These are phyloP conservation scores for Leccinum subgranulosum DNA, from an alignment of 768 basidiomycete genomes.

Conservation along the genomic window DNA sequence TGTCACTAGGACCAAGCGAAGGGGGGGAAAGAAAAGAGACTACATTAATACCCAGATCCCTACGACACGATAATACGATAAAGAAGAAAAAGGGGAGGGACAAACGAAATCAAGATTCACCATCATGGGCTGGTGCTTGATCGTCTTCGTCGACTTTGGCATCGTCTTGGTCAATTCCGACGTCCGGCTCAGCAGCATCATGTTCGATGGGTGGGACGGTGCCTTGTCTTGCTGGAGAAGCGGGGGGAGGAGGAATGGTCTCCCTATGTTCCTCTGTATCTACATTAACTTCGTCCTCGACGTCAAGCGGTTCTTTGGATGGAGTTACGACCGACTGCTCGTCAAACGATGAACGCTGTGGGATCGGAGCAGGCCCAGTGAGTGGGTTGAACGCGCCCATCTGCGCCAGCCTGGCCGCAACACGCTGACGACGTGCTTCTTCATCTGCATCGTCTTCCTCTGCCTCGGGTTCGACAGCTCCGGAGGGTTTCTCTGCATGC, in stretches of 20 bases:
- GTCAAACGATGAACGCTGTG: slow-evolving; percentile 16
- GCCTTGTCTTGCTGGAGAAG: slow-evolving; percentile 21
- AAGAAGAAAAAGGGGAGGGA: slow-evolving; percentile 8
- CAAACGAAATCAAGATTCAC: slow-evolving; percentile 40
- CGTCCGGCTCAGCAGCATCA: slow-evolving; percentile 12
- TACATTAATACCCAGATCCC: slow-evolving; percentile 32
- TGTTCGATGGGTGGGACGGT: slow-evolving; percentile 1
- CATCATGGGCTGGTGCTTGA: slow-evolving; percentile 29
- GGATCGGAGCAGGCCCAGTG: slow-evolving; percentile 31
- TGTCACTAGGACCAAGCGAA: slow-evolving; percentile 15
- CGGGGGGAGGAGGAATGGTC: slow-evolving; percentile 17
- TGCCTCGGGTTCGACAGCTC: slow-evolving; percentile 19
- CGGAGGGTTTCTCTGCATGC: not conserved
- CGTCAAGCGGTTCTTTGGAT: slow-evolving; percentile 9
- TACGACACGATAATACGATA: slow-evolving; percentile 24
- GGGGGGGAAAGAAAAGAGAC: slow-evolving; percentile 1
- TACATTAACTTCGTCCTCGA: slow-evolving; percentile 23
- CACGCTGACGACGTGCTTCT: slow-evolving; percentile 49
- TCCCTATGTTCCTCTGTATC: slow-evolving; percentile 26
- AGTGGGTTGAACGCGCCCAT: slow-evolving; percentile 64
- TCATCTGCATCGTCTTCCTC: slow-evolving; percentile 57
- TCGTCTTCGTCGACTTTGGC: slow-evolving; percentile 11
- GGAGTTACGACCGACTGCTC: not conserved
- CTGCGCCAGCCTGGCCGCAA: slow-evolving; percentile 58
- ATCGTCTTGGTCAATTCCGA: slow-evolving; percentile 15